Base-by-base conservation (phyloP, 2,329 filamentous ascomycete species). In the Epichloe uncinata region DNA sequence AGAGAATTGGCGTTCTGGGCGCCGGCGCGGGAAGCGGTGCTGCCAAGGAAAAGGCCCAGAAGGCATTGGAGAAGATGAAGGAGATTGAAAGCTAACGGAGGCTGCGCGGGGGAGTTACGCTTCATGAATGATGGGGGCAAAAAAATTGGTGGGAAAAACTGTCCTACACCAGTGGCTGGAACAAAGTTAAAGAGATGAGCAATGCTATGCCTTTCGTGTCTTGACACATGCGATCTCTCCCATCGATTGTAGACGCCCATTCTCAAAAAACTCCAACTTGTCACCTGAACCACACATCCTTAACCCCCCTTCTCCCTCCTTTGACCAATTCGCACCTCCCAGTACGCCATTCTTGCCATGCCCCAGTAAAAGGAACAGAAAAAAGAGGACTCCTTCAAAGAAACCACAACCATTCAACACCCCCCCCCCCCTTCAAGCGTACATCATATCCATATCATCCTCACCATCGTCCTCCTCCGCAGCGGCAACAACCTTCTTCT, bases 401-500 rank as follows among this genome's bases (percentile, higher is more conserved):
- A 36, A 45, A 36, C 3, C 2, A n/a, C n/a, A 43, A 37, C 16
- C 11, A 2, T 22, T n/a, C 37, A 35, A 20, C 7, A 18, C 12
- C 6, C 48, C 12, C 1, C 47, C 13, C 35, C n/a, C n/a, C n/a
- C n/a, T n/a, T 59, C 51, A 69, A 34, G 65, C 66, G 50, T 69
- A 69, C 61, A 69, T 67, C 66, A 68, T 68, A 38, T 80, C 77
- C 34, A 75, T 73, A 42, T 77, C 73, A 20, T 78, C 74, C 16
- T 77, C 74, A 0, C 69, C 69, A 2, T 74, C 72, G 1, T 75
- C 72, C 30, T 71, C 67, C 15, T 67, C 65, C 12, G 68, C 62
- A 18, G 68, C 12, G 30, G 12, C 66, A n/a, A 64, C 60, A 52
- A 70, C 67, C 60, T 70, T 69, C 69, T 77, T 79, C 69, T 75